phyloP scores from a whole-genome alignment of 2,329 filamentous ascomycete genomes.

The Balansia obtecta region DNA sequence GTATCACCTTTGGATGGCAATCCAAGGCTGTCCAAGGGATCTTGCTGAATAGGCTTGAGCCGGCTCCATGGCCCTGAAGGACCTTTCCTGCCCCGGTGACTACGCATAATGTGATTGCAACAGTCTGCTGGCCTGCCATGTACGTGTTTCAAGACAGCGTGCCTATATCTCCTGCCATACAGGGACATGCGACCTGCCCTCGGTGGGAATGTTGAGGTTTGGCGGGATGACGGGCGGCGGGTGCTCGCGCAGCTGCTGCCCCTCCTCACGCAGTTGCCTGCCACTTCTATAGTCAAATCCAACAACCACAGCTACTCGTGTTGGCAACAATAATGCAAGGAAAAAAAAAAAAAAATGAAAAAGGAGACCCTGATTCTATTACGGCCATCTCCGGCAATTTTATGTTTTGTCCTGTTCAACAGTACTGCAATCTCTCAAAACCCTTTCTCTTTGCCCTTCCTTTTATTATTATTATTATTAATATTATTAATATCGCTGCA shows the following conservation, averaged over 20 bases:
- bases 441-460: no score
- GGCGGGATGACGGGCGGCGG: no score
- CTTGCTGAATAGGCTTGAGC: slow-evolving; percentile 60
- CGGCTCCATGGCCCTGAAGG: slow-evolving; percentile 51
- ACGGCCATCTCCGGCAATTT: no score
- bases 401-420: no score
- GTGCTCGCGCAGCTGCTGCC: neutral
- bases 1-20: slow-evolving; percentile 85
- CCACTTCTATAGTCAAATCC: slow-evolving; percentile 10
- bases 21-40: slow-evolving; percentile 70
- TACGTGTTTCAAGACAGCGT: neutral
- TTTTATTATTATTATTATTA: no score
- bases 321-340: neutral
- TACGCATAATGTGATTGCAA: slow-evolving; percentile 4
- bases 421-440: no score
- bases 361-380: no score
- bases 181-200: no score
- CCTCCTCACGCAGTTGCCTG: slow-evolving; percentile 11
- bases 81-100: slow-evolving; percentile 17
- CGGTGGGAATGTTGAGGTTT: no score
- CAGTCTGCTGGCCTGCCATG: neutral
- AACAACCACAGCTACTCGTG: neutral
- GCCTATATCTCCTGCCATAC: no score
- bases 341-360: no score
- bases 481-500: no score